Conservation (phyloP, 2,329 filamentous ascomycete species). For the Neofusicoccum ribis region DNA sequence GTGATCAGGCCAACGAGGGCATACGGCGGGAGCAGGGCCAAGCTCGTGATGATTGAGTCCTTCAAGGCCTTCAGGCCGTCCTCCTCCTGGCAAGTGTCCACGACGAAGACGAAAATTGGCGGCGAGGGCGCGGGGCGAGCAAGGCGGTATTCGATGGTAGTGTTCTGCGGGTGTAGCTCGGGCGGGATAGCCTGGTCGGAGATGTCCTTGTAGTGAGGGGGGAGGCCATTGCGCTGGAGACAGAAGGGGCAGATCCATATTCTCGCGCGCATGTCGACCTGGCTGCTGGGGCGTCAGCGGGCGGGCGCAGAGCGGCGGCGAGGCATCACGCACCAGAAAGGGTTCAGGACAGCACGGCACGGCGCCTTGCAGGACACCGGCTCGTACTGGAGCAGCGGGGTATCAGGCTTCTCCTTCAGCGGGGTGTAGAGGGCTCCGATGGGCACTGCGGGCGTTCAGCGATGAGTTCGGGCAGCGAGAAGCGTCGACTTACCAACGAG, state of each 20-base stretch:
- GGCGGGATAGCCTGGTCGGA: constrained; percentile 79
- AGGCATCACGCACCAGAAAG: constrained; percentile 74
- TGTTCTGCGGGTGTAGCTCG: constrained; percentile 78
- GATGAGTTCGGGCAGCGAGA: constrained; percentile 8
- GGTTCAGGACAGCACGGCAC: constrained; percentile 93
- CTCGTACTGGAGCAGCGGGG: constrained; percentile 89
- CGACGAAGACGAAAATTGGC: constrained; percentile 83
- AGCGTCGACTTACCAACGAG: constrained; percentile 58
- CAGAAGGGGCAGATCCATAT: constrained; percentile 92
- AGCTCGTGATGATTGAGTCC: constrained; percentile 82
- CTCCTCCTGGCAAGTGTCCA: constrained; percentile 86
- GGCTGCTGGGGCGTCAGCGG: constrained; percentile 48
- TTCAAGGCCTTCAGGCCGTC: constrained; percentile 80
- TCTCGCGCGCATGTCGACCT: constrained; percentile 79
- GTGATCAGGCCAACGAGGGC: constrained; percentile 82
- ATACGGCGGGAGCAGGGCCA: constrained; percentile 78
- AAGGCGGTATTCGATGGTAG: constrained; percentile 86
- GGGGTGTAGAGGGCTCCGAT: constrained; percentile 96
- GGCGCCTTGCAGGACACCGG: constrained; percentile 95
- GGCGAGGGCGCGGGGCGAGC: constrained; percentile 80
- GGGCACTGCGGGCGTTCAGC: constrained; percentile 59
- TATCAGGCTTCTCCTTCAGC: constrained; percentile 89
- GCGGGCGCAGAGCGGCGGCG: constrained; percentile 20
- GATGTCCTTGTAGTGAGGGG: constrained; percentile 87
- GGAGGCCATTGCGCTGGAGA: constrained; percentile 77